Evolutionary conservation across 2,329 filamentous ascomycete genomes (phyloP).

Genomic region (Botrytis sinoallii): DNA sequence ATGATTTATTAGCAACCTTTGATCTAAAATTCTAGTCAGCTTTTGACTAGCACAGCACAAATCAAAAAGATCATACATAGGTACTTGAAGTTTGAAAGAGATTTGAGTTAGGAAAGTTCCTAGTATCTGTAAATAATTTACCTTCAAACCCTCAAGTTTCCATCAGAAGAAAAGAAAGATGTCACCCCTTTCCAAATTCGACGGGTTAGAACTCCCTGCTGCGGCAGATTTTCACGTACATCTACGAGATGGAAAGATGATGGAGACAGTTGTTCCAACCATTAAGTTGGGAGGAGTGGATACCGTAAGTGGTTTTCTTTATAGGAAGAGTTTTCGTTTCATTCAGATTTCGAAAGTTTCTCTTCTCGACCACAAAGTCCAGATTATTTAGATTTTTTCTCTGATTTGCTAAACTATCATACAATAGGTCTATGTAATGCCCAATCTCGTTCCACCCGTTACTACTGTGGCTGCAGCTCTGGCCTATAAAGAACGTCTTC

Average conservation of each 20-base stretch:
- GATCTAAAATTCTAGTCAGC: neutral
- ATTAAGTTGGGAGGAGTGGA: constrained; percentile 62
- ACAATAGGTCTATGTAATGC: constrained; percentile 38
- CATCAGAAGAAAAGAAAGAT: neutral
- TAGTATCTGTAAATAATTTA: neutral
- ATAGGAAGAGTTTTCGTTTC: neutral
- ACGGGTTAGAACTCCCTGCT: constrained; percentile 52
- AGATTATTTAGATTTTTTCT: neutral
- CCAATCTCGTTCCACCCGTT: constrained; percentile 63
- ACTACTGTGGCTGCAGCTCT: constrained; percentile 56
- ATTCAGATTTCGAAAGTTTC: neutral
- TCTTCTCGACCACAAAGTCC: neutral
- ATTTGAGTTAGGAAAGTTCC: neutral
- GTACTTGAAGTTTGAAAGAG: neutral
- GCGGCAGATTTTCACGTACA: constrained; percentile 54
- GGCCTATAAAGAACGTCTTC: constrained; percentile 61
- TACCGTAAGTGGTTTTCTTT: constrained; percentile 38
- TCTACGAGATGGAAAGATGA: constrained; percentile 46
- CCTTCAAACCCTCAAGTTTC: neutral
- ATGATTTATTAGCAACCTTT: neutral
- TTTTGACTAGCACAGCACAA: neutral
- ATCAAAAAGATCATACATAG: neutral
- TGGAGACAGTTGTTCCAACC: constrained; percentile 54
- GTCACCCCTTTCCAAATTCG: constrained; percentile 12
- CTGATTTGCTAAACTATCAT: constrained; percentile 40